Base-by-base conservation (phyloP, 2,329 filamentous ascomycete species). In the Aspergillus ustus region DNA sequence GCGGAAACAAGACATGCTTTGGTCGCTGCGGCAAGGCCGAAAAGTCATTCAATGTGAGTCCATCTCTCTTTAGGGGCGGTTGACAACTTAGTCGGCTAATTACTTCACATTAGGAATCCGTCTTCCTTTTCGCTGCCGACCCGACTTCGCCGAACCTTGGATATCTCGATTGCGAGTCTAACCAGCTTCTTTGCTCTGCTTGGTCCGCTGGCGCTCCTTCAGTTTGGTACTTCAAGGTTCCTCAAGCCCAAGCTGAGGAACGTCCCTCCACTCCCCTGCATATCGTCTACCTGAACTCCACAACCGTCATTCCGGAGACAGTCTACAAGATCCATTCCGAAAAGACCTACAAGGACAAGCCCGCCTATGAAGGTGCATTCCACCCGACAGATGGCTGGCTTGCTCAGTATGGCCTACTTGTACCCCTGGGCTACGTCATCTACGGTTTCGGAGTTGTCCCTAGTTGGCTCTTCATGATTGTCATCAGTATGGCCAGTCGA, bases 391-490 rank as follows among this genome's bases (percentile, higher is more conserved):
- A 87, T 70, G 84, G 87, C 50, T 75, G 72, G 65, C 73, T 89
- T 49, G 83, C 83, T 53, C 73, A 87, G 74, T 80, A 80, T 68
- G 78, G 80, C 45, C 74, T 89, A 54, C 80, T 78, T 46, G 73
- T 87, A 57, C 82, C 84, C 17, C 70, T 87, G 40, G 87, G 82
- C 7, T 88, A 87, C 66, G 72, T 80, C 48, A 79, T 88, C 58
- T 88, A 80, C 73, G 82, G 72, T 31, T 82, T 89, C 70, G 78
- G 82, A 37, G 79, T 82, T 74, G 81, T 89, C 66, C 87, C 87
- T 3, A 87, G 83, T 68, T 89, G 87, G 87, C 70, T 84, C 61
- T 84, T 88, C 65, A 89, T 89, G 87, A 83, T 89, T 65, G 74
- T 80, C 46, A 84, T 89, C 74, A 86, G 82, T 57, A 84, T 89